These are phyloP conservation scores for Chloris gayana DNA, from an alignment of 176 grass and related monocot species.

Conservation along the genomic window DNA sequence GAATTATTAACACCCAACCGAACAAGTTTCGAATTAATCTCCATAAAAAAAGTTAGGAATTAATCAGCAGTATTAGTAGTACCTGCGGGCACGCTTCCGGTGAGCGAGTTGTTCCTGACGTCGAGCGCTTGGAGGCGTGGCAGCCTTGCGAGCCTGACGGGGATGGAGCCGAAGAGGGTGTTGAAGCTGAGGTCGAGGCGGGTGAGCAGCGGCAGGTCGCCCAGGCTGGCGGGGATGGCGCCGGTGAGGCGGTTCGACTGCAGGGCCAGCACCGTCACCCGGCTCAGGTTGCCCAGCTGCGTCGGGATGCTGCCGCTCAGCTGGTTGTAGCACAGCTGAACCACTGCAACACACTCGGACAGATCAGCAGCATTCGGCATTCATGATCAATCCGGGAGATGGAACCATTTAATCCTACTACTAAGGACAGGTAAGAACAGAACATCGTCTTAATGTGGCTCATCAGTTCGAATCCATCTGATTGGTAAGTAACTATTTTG, in stretches of 20 bases:
- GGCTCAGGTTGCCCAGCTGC: slow-evolving; percentile 72
- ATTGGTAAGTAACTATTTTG: not conserved
- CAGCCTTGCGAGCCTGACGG: slow-evolving; percentile 65
- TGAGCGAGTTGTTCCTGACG: slow-evolving; percentile 92
- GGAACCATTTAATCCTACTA: not conserved
- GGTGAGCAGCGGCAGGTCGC: slow-evolving; percentile 63
- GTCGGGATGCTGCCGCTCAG: slow-evolving; percentile 86
- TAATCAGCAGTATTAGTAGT: too few relatives aligned
- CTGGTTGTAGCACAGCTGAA: slow-evolving; percentile 98
- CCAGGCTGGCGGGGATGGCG: slow-evolving; percentile 91
- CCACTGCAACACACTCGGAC: slow-evolving; percentile 38
- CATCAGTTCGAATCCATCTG: not conserved
- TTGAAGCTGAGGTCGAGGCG: slow-evolving; percentile 88
- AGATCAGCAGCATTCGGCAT: slow-evolving; percentile 4
- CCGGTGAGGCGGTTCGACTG: slow-evolving; percentile 82
- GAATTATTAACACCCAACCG: too few relatives aligned
- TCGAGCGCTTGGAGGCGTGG: slow-evolving; percentile 59
- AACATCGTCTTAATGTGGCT: not conserved
- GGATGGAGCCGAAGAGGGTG: slow-evolving; percentile 80
- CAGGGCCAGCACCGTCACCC: slow-evolving; percentile 73
- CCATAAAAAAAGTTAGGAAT: too few relatives aligned
- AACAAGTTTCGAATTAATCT: too few relatives aligned
- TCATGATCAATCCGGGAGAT: too few relatives aligned
- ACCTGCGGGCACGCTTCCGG: slow-evolving; percentile 88
- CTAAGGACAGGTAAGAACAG: not conserved